These are phyloP conservation scores for Carpinus viminea DNA, from an alignment of 306 rosid genomes.

Conservation along the genomic window DNA sequence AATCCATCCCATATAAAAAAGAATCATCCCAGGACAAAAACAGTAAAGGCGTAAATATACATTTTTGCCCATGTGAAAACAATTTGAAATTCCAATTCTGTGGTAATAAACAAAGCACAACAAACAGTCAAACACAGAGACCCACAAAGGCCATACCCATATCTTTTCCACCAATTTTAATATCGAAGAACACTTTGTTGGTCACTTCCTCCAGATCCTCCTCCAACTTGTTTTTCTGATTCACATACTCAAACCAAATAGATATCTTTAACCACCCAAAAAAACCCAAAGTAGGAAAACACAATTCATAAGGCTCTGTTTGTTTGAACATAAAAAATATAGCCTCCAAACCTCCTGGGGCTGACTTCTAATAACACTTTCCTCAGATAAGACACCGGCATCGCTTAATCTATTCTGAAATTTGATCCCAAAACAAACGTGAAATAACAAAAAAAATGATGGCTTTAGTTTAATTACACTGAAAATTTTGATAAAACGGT, in stretches of 20 bases:
- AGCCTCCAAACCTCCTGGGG: constrained; percentile 20
- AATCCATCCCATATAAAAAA: not conserved
- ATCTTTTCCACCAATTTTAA: constrained; percentile 47
- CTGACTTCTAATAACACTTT: constrained; percentile 16
- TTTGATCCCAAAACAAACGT: not conserved
- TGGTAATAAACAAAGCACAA: not conserved
- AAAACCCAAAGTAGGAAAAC: not conserved
- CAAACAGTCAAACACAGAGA: not conserved
- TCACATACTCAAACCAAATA: not conserved
- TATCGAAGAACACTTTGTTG: constrained; percentile 50
- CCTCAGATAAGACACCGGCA: constrained; percentile 13
- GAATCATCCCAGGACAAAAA: not conserved
- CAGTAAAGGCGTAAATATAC: not conserved
- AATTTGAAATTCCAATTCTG: not conserved
- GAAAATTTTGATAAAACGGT: not conserved
- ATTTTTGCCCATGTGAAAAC: not conserved
- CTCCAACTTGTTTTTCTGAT: constrained; percentile 28
- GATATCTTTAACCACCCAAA: not conserved
- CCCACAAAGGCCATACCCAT: constrained; percentile 29
- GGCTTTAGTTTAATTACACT: not conserved
- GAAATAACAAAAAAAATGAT: not conserved
- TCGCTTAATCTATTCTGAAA: constrained; percentile 35
- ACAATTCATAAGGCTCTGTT: not conserved
- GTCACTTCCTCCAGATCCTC: constrained; percentile 46
- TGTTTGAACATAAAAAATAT: not conserved